These are phyloP conservation scores for Isabelozyma rhagii DNA, from an alignment of 805 yeast species.

Conservation along the genomic window DNA sequence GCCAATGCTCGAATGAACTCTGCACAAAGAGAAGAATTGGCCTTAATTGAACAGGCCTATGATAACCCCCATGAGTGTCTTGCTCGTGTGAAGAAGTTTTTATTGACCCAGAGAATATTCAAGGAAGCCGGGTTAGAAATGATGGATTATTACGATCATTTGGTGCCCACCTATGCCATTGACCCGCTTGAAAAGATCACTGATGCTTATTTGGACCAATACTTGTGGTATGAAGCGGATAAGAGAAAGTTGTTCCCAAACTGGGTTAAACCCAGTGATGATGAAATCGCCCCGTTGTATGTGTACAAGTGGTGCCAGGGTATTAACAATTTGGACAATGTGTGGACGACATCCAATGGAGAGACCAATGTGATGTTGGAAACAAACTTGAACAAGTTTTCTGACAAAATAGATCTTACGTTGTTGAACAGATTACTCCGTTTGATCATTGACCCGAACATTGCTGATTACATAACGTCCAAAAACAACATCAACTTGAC, in stretches of 20 bases:
- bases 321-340: constrained; percentile 67
- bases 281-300: constrained; percentile 87
- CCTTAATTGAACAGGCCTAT: constrained; percentile 91
- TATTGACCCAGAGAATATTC: constrained; percentile 86
- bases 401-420: constrained; percentile 88
- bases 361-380: constrained; percentile 84
- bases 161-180: constrained; percentile 81
- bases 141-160: constrained; percentile 85
- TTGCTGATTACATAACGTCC: constrained; percentile 93
- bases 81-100: constrained; percentile 74
- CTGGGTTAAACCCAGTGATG: constrained; percentile 94
- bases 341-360: constrained; percentile 78
- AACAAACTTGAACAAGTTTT: constrained; percentile 61
- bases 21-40: constrained; percentile 86
- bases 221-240: constrained; percentile 93
- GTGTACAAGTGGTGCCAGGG: constrained; percentile 96
- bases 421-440: constrained; percentile 77
- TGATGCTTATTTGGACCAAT: constrained; percentile 94
- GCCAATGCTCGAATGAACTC: constrained; percentile 74
- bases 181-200: constrained; percentile 95
- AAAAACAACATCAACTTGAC: constrained; percentile 80
- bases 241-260: constrained; percentile 84
- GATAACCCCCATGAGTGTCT: constrained; percentile 95
- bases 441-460: constrained; percentile 78
- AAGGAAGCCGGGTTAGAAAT: constrained; percentile 83